Base-by-base conservation (phyloP, 2,329 filamentous ascomycete species). In the Pseudocercospora vitis region DNA sequence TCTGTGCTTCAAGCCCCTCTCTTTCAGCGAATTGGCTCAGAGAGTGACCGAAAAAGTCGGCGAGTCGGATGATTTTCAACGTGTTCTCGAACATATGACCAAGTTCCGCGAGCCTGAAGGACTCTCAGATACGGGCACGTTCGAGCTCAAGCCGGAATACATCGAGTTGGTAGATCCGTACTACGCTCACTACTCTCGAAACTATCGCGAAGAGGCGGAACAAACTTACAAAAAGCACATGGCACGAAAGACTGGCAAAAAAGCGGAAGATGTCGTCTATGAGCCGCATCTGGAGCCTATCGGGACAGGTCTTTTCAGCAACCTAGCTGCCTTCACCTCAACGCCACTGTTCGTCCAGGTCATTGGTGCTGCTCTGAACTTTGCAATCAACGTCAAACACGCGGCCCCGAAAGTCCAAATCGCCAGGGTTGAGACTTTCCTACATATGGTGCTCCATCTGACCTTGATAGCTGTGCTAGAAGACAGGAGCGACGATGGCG, bases 181-280 rank as follows among this genome's bases (percentile, higher is more conserved):
- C 70, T 94, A 91, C 66, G 88, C 91, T 5, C 91, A 97, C 68
- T 99, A 96, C 71, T 95, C 86, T 66, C 95, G 96, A 68, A 99
- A 99, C 65, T 92, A 97, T 70, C 84, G 94, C 47, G 94, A 99
- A 68, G 94, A 99, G 70, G 90, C 92, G 0, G 94, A 99, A 71
- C 85, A 83, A 62, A 87, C 91, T 2, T 96, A 94, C 74, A 90
- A 87, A 64, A 86, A 87, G 65, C 87, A 89, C 77, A 85, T 94
- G 77, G 89, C 91, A 8, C 91, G 91, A 74, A 91, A 88, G 73
- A 90, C 87, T 0, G 91, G 91, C 14, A 91, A 91, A 68, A 79
- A 85, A 37, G 76, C 82, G 1, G 84, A 89, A 33, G 91, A 96
- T 50, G 85, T 97, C 55, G 91, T 97, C 2, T 96, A 89, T 68